These are phyloP conservation scores for Cornus kousa DNA, from an alignment of 148 eudicot genomes.

Conservation along the genomic window DNA sequence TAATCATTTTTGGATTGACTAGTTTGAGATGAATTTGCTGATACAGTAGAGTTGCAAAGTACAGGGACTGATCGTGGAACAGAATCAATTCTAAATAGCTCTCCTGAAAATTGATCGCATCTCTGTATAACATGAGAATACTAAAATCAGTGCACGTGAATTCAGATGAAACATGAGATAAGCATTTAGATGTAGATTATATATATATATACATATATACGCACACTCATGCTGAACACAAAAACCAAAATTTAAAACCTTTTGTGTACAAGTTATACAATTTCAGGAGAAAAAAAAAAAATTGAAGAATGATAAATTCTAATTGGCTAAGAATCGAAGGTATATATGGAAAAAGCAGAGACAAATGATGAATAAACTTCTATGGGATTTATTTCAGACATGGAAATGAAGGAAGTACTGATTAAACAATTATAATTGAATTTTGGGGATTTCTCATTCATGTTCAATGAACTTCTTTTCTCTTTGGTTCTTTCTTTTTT, in stretches of 20 bases:
- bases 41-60: conserved; percentile 63
- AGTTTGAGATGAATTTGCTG: conserved; percentile 43
- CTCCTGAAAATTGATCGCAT: conserved; percentile 76
- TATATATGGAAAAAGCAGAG: no score
- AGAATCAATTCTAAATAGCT: conserved; percentile 41
- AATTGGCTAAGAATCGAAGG: not conserved
- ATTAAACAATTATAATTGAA: no score
- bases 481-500: no score
- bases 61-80: conserved; percentile 47
- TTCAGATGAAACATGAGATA: not conserved
- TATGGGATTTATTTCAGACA: not conserved
- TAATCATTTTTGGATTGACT: conserved; percentile 40
- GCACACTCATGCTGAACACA: not conserved
- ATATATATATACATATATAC: not conserved
- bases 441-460: not conserved
- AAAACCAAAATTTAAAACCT: not conserved
- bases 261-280: not conserved
- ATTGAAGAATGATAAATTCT: not conserved
- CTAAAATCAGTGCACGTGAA: not conserved
- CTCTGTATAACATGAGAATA: conserved; percentile 38
- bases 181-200: not conserved
- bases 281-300: not conserved
- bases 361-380: not conserved
- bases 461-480: not conserved
- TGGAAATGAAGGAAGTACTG: no score